These are phyloP conservation scores for Emiliania huxleyi DNA, from an alignment of 78 protist species.

Conservation along the genomic window DNA sequence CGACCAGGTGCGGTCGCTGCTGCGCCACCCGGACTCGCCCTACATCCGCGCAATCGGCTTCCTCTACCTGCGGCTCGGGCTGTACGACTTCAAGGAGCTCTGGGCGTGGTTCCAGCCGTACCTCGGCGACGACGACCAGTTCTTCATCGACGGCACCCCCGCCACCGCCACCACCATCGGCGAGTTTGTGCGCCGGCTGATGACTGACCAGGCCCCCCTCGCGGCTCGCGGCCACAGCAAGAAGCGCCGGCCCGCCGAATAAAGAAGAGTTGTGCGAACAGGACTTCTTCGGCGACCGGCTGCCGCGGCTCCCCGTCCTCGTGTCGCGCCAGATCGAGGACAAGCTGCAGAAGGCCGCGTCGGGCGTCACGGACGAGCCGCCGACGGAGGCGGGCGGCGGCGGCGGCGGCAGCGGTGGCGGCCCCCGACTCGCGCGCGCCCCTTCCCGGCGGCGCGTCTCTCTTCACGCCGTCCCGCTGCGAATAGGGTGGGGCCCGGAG, in stretches of 20 bases:
- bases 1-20: slow-evolving; percentile 46
- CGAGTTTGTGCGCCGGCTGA: neutral
- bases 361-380: neutral
- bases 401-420: neutral
- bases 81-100: neutral
- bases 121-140: neutral
- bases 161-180: neutral
- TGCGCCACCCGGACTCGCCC: slow-evolving; percentile 65
- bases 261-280: no score
- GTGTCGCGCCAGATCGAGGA: neutral
- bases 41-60: slow-evolving; percentile 55
- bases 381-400: neutral
- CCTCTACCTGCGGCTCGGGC: neutral
- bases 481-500: neutral
- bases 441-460: no score
- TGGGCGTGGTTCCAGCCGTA: slow-evolving; percentile 2
- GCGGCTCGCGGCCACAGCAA: no score
- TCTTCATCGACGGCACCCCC: neutral
- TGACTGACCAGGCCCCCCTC: neutral
- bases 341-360: no score
- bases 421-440: neutral
- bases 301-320: slow-evolving; percentile 49
- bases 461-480: no score
- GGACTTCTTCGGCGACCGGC: slow-evolving; percentile 17
- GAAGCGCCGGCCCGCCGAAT: no score